Conservation (phyloP, 352 stramenopile species). For the Albugo candida region DNA sequence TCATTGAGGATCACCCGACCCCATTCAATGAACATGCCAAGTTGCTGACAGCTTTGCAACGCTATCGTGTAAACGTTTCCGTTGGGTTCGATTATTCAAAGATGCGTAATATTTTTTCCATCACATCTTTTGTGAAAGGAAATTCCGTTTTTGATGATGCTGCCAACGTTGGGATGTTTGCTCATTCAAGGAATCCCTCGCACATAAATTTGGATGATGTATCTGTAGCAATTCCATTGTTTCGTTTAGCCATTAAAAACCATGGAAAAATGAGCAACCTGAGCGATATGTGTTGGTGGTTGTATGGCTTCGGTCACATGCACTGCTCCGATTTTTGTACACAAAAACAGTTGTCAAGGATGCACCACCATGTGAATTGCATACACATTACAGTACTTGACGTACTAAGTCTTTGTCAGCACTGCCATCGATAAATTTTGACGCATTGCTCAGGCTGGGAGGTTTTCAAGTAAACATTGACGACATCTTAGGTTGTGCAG, state of each 20-base stretch:
- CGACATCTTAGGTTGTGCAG: constrained; percentile 18
- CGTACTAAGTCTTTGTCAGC: too few relatives aligned
- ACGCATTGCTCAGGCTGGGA: constrained; percentile 18
- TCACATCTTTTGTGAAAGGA: neutral
- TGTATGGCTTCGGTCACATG: neutral
- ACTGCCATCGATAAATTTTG: too few relatives aligned
- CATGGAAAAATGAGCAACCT: neutral
- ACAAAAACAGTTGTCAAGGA: neutral
- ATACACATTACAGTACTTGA: too few relatives aligned
- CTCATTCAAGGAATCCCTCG: neutral
- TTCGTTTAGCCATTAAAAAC: neutral
- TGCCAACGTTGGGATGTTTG: neutral
- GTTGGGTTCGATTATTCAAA: constrained; percentile 42
- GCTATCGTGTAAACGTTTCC: constrained; percentile 48
- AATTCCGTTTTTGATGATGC: neutral
- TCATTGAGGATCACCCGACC: too few relatives aligned
- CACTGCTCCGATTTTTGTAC: neutral
- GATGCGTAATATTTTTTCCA: neutral
- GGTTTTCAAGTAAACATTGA: constrained; percentile 16
- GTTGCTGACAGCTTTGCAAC: constrained; percentile 24
- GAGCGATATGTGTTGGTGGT: neutral
- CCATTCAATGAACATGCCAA: too few relatives aligned
- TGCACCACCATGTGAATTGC: neutral
- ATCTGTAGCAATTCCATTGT: neutral
- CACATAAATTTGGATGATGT: neutral